Percentiles rank a stretch among this genome's conserved stretches.
phyloP scores from a whole-genome alignment of 306 rosid species.

The Lotus japonicus region DNA sequence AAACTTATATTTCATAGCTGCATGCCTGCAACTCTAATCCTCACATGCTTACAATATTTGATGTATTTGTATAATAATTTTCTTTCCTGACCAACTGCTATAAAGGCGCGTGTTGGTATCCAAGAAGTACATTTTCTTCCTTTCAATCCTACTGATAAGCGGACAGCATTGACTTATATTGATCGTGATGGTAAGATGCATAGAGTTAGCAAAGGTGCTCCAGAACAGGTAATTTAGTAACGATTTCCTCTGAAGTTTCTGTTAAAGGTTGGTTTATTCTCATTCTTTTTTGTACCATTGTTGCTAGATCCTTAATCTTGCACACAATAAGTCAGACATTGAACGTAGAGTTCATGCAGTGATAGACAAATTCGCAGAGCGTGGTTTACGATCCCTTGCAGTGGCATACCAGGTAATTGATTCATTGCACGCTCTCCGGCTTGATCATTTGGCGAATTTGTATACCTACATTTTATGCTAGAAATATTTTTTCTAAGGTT shows the following conservation, averaged over 20 bases:
- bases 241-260: neutral
- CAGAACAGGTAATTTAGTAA: slow-evolving; percentile 61
- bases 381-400: slow-evolving; percentile 87
- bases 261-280: neutral
- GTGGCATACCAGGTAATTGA: slow-evolving; percentile 79
- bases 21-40: neutral
- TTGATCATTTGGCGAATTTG: neutral
- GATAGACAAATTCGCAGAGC: slow-evolving; percentile 82
- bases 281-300: slow-evolving; percentile 6
- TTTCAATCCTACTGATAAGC: slow-evolving; percentile 87
- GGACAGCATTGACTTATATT: slow-evolving; percentile 84
- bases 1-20: neutral
- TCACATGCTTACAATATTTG: neutral
- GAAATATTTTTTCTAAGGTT: neutral
- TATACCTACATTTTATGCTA: neutral
- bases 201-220: slow-evolving; percentile 94
- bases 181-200: slow-evolving; percentile 76
- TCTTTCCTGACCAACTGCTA: slow-evolving; percentile 14
- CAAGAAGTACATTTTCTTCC: slow-evolving; percentile 92
- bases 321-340: slow-evolving; percentile 74
- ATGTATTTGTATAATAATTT: neutral
- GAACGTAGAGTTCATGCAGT: slow-evolving; percentile 82
- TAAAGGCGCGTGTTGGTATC: slow-evolving; percentile 79
- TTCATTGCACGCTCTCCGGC: neutral
- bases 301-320: slow-evolving; percentile 69